Evolutionary conservation across 2,329 filamentous ascomycete genomes (phyloP).

Genomic region (Fusarium redolens): DNA sequence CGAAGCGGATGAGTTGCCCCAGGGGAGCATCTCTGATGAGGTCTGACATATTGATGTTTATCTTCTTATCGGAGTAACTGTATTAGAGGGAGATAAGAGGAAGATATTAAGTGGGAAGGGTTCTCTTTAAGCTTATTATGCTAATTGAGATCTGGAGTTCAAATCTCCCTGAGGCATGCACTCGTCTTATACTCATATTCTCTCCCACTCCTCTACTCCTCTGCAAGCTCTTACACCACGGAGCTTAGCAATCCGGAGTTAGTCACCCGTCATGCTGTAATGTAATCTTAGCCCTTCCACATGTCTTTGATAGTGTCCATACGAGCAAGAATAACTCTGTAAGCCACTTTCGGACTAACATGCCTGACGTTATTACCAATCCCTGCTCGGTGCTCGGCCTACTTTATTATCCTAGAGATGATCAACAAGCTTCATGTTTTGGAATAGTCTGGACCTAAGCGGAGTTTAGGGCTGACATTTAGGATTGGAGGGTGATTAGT

Average conservation of each 20-base stretch:
- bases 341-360: conserved; percentile 35
- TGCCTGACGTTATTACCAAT: conserved; percentile 40
- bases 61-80: not conserved
- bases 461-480: conserved; percentile 42
- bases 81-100: not conserved
- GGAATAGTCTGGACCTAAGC: conserved; percentile 29
- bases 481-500: conserved; percentile 32
- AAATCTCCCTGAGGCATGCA: conserved; percentile 1
- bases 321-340: not conserved
- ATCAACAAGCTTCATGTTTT: not conserved
- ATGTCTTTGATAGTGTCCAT: not conserved
- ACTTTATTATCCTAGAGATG: not conserved
- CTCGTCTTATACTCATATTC: conserved; percentile 32
- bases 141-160: not conserved
- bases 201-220: not conserved
- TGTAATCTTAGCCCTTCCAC: not conserved
- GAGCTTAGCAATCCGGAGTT: conserved; percentile 31
- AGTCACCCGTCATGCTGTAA: not conserved
- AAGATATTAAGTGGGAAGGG: not conserved
- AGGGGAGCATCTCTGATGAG: conserved; percentile 66
- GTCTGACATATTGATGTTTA: conserved; percentile 43
- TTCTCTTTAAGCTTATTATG: conserved; percentile 16
- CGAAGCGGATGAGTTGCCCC: conserved; percentile 67
- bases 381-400: conserved; percentile 29
- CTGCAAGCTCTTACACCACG: conserved; percentile 1